Conservation (phyloP, 2,329 filamentous ascomycete species). For the Aspergillus hortae region DNA sequence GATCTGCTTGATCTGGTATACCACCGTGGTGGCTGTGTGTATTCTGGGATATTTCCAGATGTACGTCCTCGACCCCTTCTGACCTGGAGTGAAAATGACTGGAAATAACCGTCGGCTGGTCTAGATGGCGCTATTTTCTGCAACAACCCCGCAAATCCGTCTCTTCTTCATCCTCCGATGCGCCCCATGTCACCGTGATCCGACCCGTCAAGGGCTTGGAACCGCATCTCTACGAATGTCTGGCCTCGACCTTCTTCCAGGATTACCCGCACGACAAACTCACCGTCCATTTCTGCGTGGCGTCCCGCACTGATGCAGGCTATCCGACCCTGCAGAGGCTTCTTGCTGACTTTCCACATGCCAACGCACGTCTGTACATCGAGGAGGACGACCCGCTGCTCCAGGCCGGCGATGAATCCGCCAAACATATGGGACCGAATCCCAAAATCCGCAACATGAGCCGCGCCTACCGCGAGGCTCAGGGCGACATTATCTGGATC, state of each 20-base stretch:
- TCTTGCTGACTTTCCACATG: constrained; percentile 66
- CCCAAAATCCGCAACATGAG: constrained; percentile 99
- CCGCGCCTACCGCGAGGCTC: constrained; percentile 82
- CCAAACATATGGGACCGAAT: constrained; percentile 75
- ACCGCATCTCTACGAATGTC: constrained; percentile 84
- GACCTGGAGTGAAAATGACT: neutral
- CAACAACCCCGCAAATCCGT: constrained; percentile 41
- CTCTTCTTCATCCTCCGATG: constrained; percentile 41
- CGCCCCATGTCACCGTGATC: constrained; percentile 85
- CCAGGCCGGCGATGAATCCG: constrained; percentile 47
- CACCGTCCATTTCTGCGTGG: constrained; percentile 78
- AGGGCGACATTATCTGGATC: constrained; percentile 87
- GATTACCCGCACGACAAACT: constrained; percentile 73
- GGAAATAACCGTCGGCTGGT: constrained; percentile 4
- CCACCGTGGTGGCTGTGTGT: constrained; percentile 54
- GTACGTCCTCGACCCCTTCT: constrained; percentile 37
- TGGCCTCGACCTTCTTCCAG: constrained; percentile 80
- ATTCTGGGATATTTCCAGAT: constrained; percentile 58
- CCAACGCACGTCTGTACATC: constrained; percentile 70
- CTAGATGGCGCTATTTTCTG: constrained; percentile 55
- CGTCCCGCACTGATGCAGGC: constrained; percentile 70
- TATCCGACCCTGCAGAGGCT: constrained; percentile 70
- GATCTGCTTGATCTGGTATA: constrained; percentile 53
- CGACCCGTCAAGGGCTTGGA: constrained; percentile 92
- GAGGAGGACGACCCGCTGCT: constrained; percentile 78